Base-by-base conservation (phyloP, 495 filamentous ascomycete species). In the Pseudomonodictys pantanalensis region DNA sequence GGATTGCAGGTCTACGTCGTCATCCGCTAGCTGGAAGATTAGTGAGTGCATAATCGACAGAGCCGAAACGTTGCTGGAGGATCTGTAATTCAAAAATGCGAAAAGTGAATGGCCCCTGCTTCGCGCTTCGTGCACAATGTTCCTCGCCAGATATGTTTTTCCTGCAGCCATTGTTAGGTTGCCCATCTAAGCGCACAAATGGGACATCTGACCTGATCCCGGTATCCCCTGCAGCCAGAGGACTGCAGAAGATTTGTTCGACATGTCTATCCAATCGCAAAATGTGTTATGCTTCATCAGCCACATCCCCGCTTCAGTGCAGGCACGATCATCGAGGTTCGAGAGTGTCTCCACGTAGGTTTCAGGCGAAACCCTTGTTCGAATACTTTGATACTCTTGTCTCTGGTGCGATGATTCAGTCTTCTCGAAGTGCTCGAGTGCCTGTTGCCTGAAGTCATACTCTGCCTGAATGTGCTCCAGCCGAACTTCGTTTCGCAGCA, bases 41-140 rank as follows among this genome's bases (percentile, higher is more conserved):
- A 70, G 52, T 2, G 68, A 68, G 2, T 68, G 68, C 41, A 70
- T 43, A 38, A 68, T 63, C 17, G 61, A 62, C 24, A 70, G 30
- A 9, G 68, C 67, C 8, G 62, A 47, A 28, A 38, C 61, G 46
- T 23, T 20, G 2, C 24, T 49, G 24, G 45, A 29, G 11, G 24
- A 23, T n/a, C n/a, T 15, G 15, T 35, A 35, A 15, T 15, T 35
- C 32, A 35, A 15, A 15, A 35, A 35, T 8, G 32, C 32, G 32
- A 35, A 35, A 7, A 35, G 7, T 8, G 32, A 35, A 35, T 35
- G 32, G 8, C 32, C 32, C 7, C 8, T 15, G 7, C 15, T 35
- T 15, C 32, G 7, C 15, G 32, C 15, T 35, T 35, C 32, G 32
- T 35, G 32, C 7, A 35, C 15, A 15, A 15, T 15, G 7, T 7